phyloP scores from a whole-genome alignment of 2,329 filamentous ascomycete genomes.

The Gaeumannomyces tritici region DNA sequence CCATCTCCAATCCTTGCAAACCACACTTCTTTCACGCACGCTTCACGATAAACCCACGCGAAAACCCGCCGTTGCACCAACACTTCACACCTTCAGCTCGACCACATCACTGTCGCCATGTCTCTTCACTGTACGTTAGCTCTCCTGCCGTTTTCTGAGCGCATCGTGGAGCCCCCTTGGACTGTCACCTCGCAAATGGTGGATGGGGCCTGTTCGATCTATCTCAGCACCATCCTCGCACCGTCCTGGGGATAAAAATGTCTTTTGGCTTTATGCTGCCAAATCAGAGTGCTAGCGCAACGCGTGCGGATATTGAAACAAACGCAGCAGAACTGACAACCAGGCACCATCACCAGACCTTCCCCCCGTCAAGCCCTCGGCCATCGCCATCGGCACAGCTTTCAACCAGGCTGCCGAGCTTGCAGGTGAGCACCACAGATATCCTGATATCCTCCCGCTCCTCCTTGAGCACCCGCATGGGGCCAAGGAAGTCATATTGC shows the following conservation, averaged over 20 bases:
- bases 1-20: not conserved
- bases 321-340: not conserved
- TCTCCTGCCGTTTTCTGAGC: not conserved
- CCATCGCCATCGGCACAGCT: slow-evolving; percentile 88
- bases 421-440: slow-evolving; percentile 33
- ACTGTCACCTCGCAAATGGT: not conserved
- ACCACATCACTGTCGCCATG: slow-evolving; percentile 29
- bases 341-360: slow-evolving; percentile 32
- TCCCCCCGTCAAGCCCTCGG: slow-evolving; percentile 86
- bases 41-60: not conserved
- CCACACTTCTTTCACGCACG: not conserved
- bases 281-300: too few relatives aligned
- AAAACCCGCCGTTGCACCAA: not conserved
- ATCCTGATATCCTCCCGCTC: too few relatives aligned
- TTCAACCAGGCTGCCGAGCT: slow-evolving; percentile 93
- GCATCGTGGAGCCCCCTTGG: not conserved
- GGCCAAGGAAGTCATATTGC: not conserved
- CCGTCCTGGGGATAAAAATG: not conserved
- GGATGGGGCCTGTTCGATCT: not conserved
- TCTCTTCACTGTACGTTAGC: slow-evolving; percentile 46
- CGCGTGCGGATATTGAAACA: too few relatives aligned
- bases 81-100: not conserved
- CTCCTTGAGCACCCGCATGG: not conserved
- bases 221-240: not conserved
- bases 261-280: not conserved